These are phyloP conservation scores for Phytophthora syringae DNA, from an alignment of 352 stramenopile genomes.

Conservation along the genomic window DNA sequence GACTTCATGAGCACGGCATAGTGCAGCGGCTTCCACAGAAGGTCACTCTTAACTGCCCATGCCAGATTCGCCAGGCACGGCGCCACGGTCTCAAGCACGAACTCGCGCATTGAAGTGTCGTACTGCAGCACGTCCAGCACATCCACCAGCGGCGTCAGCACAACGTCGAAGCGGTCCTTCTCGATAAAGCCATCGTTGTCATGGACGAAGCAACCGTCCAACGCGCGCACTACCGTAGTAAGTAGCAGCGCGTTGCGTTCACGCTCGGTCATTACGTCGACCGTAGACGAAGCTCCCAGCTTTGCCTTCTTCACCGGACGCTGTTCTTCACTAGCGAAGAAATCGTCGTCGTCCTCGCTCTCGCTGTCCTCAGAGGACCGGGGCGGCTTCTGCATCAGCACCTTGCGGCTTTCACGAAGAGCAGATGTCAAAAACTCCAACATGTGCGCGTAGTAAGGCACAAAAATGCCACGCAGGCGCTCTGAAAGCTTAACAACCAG, in stretches of 20 bases:
- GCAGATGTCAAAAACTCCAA: constrained; percentile 61
- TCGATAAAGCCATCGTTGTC: constrained; percentile 89
- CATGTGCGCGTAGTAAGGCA: constrained; percentile 88
- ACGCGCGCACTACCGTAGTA: constrained; percentile 61
- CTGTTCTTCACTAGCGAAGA: constrained; percentile 59
- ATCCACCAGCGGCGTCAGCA: constrained; percentile 79
- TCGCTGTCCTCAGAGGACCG: constrained; percentile 36
- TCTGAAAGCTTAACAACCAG: constrained; percentile 83
- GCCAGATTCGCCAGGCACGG: constrained; percentile 80
- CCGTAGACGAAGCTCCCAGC: constrained; percentile 31
- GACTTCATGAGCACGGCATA: constrained; percentile 91
- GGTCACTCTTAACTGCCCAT: constrained; percentile 86
- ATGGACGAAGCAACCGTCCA: constrained; percentile 87
- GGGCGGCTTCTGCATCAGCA: constrained; percentile 53
- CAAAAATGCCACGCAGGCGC: constrained; percentile 86
- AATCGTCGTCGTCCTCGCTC: constrained; percentile 43
- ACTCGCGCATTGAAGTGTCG: constrained; percentile 47
- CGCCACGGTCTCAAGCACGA: constrained; percentile 74
- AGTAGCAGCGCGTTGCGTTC: constrained; percentile 56
- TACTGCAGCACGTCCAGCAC: constrained; percentile 74
- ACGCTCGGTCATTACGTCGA: constrained; percentile 33
- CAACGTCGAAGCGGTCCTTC: constrained; percentile 84
- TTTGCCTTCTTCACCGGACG: constrained; percentile 68
- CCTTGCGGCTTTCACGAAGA: constrained; percentile 57
- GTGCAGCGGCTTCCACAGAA: constrained; percentile 91